Evolutionary conservation across 208 protist species (phyloP).

Genomic region (Herpetomonas samuelpessoai): DNA sequence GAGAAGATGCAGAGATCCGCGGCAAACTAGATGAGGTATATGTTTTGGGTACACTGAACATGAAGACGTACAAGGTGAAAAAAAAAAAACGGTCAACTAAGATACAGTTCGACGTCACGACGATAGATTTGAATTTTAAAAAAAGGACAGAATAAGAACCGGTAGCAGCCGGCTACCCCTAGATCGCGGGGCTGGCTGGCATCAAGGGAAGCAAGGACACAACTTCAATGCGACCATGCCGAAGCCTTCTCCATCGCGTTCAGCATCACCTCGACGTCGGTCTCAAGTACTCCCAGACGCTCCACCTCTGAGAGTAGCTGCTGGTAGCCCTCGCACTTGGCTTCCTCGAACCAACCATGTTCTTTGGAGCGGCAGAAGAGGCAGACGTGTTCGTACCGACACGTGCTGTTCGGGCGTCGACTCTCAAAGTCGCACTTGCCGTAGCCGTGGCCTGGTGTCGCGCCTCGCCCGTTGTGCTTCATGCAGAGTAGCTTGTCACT

Average conservation of each 20-base stretch:
- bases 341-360: constrained; percentile 82
- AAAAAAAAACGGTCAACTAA: no score
- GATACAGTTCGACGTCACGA: no score
- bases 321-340: constrained; percentile 58
- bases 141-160: no score
- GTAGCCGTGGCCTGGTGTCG: constrained; percentile 44
- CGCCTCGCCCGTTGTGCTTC: constrained; percentile 70
- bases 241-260: constrained; percentile 51
- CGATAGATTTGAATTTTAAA: no score
- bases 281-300: constrained; percentile 44
- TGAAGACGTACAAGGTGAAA: no score
- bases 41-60: no score
- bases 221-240: constrained; percentile 6
- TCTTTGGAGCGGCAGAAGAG: constrained; percentile 64
- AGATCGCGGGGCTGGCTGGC: no score
- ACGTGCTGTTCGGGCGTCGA: constrained; percentile 54
- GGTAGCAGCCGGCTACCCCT: no score
- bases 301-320: constrained; percentile 55
- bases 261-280: constrained; percentile 47
- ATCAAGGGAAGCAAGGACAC: no score
- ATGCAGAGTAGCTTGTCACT: constrained; percentile 61
- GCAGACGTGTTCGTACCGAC: constrained; percentile 75
- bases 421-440: constrained; percentile 71
- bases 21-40: no score
- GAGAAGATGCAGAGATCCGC: no score